These are phyloP conservation scores for Hymenoscyphus salicellus DNA, from an alignment of 2,329 filamentous ascomycete genomes.

Conservation along the genomic window DNA sequence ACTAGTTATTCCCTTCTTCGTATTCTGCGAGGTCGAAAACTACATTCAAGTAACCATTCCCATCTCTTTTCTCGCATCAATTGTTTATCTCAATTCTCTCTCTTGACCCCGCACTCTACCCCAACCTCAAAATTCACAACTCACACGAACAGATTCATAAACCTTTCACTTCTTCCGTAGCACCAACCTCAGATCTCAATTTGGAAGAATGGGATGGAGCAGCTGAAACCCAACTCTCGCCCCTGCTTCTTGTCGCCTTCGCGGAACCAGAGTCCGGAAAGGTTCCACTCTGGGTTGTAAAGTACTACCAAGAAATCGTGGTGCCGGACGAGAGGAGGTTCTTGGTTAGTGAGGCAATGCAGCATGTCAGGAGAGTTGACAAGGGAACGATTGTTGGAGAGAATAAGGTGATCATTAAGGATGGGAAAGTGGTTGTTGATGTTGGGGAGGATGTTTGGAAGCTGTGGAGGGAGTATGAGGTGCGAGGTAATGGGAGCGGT, in stretches of 20 bases:
- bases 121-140: neutral
- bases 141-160: neutral
- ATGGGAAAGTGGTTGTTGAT: constrained; percentile 23
- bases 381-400: constrained; percentile 19
- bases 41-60: constrained; percentile 26
- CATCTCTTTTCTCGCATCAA: neutral
- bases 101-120: neutral
- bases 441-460: constrained; percentile 24
- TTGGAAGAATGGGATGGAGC: constrained; percentile 16
- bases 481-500: constrained; percentile 9
- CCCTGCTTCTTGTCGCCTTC: neutral
- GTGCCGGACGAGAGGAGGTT: constrained; percentile 26
- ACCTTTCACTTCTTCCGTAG: neutral
- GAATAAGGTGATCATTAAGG: constrained; percentile 25
- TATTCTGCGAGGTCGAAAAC: constrained; percentile 20
- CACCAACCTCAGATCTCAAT: neutral
- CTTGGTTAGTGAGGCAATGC: constrained; percentile 22
- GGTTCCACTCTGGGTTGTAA: constrained; percentile 23
- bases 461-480: constrained; percentile 29
- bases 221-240: constrained; percentile 12
- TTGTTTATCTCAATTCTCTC: neutral
- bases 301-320: constrained; percentile 28
- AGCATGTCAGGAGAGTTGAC: constrained; percentile 21
- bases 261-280: neutral
- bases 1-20: constrained; percentile 28